A percentile compares a stretch with the other conserved stretches of the same genome.
Conservation (phyloP, 495 filamentous ascomycete genomes). For the Hypomontagnella submonticulosa region DNA sequence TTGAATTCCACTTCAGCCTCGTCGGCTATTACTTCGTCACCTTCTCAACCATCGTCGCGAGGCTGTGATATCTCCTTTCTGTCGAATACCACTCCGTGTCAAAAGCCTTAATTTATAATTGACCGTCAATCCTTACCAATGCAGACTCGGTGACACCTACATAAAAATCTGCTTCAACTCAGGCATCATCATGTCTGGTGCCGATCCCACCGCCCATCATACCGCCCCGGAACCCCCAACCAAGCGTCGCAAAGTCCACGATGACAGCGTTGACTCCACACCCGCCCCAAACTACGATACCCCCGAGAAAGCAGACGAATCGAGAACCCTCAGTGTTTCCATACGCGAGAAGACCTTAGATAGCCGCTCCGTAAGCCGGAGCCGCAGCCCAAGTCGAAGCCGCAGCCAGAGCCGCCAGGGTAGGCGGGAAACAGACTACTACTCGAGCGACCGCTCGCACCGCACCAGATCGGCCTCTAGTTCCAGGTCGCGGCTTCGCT, state of each 20-base stretch:
- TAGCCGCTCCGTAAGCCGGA: conserved; percentile 48
- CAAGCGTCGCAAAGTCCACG: conserved; percentile 67
- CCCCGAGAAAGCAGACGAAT: conserved; percentile 36
- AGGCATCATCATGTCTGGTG: conserved; percentile 49
- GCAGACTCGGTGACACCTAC: conserved; percentile 1
- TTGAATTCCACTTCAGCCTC: conserved; percentile 30
- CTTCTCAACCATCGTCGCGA: conserved; percentile 19
- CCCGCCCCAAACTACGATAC: conserved; percentile 47
- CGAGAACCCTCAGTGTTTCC: conserved; percentile 49
- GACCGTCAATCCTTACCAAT: neutral
- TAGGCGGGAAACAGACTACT: conserved; percentile 47
- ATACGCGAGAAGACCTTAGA: conserved; percentile 52
- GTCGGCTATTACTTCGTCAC: conserved; percentile 15
- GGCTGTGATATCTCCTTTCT: conserved; percentile 30
- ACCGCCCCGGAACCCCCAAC: conserved; percentile 52
- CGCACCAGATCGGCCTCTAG: conserved; percentile 43
- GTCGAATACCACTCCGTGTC: neutral
- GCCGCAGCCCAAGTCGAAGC: conserved; percentile 42
- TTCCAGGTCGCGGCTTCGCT: conserved; percentile 48
- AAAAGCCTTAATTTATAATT: neutral
- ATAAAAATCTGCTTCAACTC: neutral
- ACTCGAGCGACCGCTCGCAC: conserved; percentile 49
- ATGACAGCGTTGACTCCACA: conserved; percentile 53
- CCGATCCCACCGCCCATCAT: conserved; percentile 45
- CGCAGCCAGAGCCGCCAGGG: conserved; percentile 13